Evolutionary conservation across 331 rosid species (phyloP).

Genomic region (Malus hybrid): DNA sequence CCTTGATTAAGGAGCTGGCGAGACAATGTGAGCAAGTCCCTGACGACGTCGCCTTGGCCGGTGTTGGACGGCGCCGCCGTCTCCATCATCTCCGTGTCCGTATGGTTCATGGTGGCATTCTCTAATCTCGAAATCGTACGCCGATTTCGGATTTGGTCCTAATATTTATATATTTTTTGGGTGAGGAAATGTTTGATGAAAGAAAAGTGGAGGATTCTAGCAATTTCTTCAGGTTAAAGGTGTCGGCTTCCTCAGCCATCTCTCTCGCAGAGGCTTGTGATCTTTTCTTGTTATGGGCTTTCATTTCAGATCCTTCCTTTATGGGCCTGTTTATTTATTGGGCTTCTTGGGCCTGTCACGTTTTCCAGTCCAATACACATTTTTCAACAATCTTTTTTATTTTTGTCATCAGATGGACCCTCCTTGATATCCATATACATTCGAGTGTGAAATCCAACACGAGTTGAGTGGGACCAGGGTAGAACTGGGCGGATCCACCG

Average conservation of each 20-base stretch:
- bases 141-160: not conserved
- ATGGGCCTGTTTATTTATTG: not conserved
- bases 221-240: conserved; percentile 4
- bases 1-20: conserved; percentile 77
- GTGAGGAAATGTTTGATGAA: not conserved
- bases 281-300: not conserved
- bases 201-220: conserved; percentile 26
- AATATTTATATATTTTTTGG: not conserved
- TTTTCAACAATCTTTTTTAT: too few species aligned
- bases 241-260: not conserved
- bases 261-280: not conserved
- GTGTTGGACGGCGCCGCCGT: conserved; percentile 14
- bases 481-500: too few species aligned
- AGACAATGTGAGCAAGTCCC: conserved; percentile 71
- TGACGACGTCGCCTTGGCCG: conserved; percentile 25
- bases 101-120: conserved; percentile 14
- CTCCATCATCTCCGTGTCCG: conserved; percentile 44
- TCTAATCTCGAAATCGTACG: not conserved
- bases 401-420: too few species aligned
- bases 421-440: not conserved
- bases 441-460: too few species aligned
- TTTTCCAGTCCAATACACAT: not conserved
- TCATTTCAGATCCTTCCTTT: not conserved
- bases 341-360: not conserved
- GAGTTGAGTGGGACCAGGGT: not conserved